Percentiles rank a stretch among this genome's conserved stretches.
phyloP scores from a whole-genome alignment of 192 early-diverging fungal species.

The Diversispora eburnea region DNA sequence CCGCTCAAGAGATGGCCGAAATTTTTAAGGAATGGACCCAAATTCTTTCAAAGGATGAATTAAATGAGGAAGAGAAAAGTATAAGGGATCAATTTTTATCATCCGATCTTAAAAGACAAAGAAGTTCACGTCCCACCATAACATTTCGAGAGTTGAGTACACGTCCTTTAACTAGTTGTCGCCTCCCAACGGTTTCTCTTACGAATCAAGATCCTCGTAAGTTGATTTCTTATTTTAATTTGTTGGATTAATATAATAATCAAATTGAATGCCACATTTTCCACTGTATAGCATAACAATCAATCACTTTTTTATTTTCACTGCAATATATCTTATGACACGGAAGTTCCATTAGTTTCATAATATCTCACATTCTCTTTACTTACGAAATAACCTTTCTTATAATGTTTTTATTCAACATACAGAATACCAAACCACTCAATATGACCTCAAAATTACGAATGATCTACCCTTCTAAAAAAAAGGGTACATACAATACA shows the following conservation, averaged over 20 bases:
- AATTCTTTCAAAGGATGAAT: not conserved
- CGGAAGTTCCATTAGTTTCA: not conserved
- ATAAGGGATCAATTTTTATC: conserved; percentile 1
- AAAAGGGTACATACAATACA: not conserved
- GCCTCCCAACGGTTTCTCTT: not conserved
- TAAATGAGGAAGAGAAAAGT: not conserved
- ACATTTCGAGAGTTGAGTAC: not conserved
- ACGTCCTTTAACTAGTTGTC: conserved; percentile 3
- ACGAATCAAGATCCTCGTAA: not conserved
- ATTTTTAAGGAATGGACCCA: not conserved
- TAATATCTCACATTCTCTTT: conserved; percentile 10
- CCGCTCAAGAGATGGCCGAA: not conserved
- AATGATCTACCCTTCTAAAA: not conserved
- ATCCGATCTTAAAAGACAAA: not conserved
- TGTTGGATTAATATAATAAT: conserved; percentile 1
- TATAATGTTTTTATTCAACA: conserved; percentile 10
- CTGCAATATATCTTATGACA: conserved; percentile 10
- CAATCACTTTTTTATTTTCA: conserved; percentile 2
- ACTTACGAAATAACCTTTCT: conserved; percentile 8
- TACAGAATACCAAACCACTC: conserved; percentile 7
- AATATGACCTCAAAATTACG: not conserved
- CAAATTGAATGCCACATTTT: conserved; percentile 5
- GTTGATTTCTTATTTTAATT: conserved; percentile 10
- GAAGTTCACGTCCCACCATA: not conserved
- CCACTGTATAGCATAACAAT: not conserved